Evolutionary conservation across 1,284 basidiomycete species (phyloP).

Genomic region (Cryptococcus sp.): DNA sequence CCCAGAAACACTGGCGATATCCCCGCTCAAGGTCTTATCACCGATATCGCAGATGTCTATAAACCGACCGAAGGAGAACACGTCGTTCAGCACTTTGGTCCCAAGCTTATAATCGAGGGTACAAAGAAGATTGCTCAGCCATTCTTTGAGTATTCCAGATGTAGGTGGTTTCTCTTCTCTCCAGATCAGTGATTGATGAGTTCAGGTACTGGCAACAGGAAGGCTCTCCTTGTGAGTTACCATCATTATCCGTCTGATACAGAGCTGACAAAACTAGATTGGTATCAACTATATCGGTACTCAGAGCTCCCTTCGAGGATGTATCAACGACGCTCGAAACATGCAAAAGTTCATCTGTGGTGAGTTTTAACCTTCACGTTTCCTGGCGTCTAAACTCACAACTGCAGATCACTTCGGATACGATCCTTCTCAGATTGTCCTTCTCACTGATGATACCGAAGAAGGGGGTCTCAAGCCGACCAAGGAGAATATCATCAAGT

Average conservation of each 20-base stretch:
- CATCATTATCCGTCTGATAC: neutral
- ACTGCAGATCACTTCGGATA: slow-evolving; percentile 59
- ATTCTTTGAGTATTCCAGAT: slow-evolving; percentile 80
- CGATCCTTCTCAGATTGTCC: slow-evolving; percentile 72
- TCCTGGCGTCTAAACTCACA: neutral
- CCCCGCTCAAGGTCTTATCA: neutral
- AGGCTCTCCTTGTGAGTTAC: slow-evolving; percentile 56
- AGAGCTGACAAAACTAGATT: slow-evolving; percentile 20
- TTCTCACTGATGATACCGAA: slow-evolving; percentile 70
- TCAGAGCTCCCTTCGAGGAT: slow-evolving; percentile 54
- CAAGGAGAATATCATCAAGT: slow-evolving; percentile 70
- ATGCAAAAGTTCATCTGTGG: slow-evolving; percentile 66
- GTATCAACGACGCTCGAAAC: slow-evolving; percentile 83
- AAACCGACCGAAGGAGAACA: neutral
- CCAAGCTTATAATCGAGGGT: neutral
- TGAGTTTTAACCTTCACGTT: slow-evolving; percentile 31
- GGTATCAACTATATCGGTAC: slow-evolving; percentile 46
- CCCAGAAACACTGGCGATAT: neutral
- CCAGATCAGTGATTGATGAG: neutral
- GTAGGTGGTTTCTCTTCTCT: slow-evolving; percentile 35
- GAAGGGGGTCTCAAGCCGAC: slow-evolving; percentile 68
- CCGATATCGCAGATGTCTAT: neutral
- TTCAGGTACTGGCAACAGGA: slow-evolving; percentile 61
- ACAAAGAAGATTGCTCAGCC: slow-evolving; percentile 26
- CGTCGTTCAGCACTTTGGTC: neutral